phyloP scores from a whole-genome alignment of 148 eudicot species.

The Amaranthus hypochondriacus region DNA sequence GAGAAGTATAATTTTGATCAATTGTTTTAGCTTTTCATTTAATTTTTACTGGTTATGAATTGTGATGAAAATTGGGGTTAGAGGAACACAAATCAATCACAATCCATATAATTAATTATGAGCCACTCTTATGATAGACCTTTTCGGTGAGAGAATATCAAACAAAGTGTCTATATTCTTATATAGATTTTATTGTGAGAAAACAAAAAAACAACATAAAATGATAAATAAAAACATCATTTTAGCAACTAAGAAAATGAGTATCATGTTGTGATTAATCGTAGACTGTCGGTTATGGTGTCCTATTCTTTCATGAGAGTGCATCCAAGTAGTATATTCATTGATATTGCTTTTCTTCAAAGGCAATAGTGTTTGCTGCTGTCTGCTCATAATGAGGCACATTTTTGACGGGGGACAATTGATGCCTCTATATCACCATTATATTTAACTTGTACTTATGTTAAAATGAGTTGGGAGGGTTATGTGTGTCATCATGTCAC shows the following conservation, averaged over 20 bases:
- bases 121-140: background rate
- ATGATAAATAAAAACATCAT: too few species aligned
- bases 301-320: too few species aligned
- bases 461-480: slow-evolving; percentile 5
- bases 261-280: too few species aligned
- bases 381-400: background rate
- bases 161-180: too few species aligned
- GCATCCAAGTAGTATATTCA: background rate
- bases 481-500: background rate
- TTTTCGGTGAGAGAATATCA: too few species aligned
- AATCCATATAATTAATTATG: background rate
- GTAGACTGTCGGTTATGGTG: too few species aligned
- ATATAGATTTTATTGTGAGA: too few species aligned
- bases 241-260: too few species aligned
- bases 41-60: too few species aligned
- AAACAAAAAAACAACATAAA: too few species aligned
- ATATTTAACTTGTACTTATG: background rate
- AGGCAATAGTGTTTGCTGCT: background rate
- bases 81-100: background rate
- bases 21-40: too few species aligned
- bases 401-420: background rate
- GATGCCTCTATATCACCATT: background rate
- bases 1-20: background rate
- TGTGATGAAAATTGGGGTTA: too few species aligned
- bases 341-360: background rate